phyloP scores from a whole-genome alignment of 345 rosid genomes.

The Salix arbutifolia region DNA sequence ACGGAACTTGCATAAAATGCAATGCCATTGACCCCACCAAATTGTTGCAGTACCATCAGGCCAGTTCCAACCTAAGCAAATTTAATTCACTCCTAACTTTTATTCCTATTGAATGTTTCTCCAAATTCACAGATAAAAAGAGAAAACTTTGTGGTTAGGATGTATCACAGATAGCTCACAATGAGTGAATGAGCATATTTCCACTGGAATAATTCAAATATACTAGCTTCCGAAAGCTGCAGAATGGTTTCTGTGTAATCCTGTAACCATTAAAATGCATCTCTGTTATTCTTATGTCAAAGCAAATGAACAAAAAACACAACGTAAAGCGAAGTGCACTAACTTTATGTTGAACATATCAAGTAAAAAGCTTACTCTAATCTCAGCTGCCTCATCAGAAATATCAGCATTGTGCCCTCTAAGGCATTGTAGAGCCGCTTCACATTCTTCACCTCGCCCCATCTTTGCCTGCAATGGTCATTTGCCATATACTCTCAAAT shows the following conservation, averaged over 20 bases:
- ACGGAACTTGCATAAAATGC: slow-evolving; percentile 37
- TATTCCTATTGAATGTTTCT: background rate
- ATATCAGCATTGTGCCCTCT: slow-evolving; percentile 47
- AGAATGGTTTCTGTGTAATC: slow-evolving; percentile 34
- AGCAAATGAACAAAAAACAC: background rate
- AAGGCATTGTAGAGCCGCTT: slow-evolving; percentile 42
- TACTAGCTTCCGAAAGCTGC: slow-evolving; percentile 28
- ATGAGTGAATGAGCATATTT: slow-evolving; percentile 39
- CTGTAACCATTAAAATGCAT: slow-evolving; percentile 11
- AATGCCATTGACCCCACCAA: slow-evolving; percentile 62
- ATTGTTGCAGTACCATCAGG: slow-evolving; percentile 74
- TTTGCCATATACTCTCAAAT: background rate
- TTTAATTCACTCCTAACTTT: background rate
- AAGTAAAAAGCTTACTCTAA: slow-evolving; percentile 37
- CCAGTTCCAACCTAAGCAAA: slow-evolving; percentile 59
- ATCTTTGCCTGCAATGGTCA: slow-evolving; percentile 40
- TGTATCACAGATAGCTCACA: slow-evolving; percentile 20
- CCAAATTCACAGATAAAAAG: background rate
- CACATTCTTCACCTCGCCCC: slow-evolving; percentile 43
- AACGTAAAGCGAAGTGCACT: background rate
- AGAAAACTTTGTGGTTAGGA: background rate
- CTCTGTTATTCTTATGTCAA: background rate
- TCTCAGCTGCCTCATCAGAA: slow-evolving; percentile 51
- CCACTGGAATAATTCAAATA: slow-evolving; percentile 37
- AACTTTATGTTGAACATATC: background rate